These are phyloP conservation scores for Lipomyces spencermartinsiae DNA, from an alignment of 805 yeast species.

Conservation along the genomic window DNA sequence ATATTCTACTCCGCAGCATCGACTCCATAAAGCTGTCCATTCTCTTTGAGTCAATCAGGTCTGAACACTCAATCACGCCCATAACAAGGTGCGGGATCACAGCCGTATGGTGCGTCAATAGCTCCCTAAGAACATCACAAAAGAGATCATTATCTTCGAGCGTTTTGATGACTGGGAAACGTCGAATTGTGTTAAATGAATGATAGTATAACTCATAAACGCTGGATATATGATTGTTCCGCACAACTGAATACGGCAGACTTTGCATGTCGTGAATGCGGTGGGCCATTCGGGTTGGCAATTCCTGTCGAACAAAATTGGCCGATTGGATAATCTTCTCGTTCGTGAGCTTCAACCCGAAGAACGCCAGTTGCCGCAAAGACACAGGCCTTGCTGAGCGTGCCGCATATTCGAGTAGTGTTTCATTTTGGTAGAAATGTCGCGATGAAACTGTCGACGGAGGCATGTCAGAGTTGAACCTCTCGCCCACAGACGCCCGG, in stretches of 20 bases:
- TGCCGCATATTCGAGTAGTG: slow-evolving; percentile 65
- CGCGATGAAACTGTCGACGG: slow-evolving; percentile 50
- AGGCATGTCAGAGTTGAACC: slow-evolving; percentile 22
- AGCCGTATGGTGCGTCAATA: slow-evolving; percentile 75
- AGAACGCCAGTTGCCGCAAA: slow-evolving; percentile 85
- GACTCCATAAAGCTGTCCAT: slow-evolving; percentile 78
- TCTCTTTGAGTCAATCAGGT: slow-evolving; percentile 62
- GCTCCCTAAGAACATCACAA: slow-evolving; percentile 64
- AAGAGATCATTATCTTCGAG: slow-evolving; percentile 78
- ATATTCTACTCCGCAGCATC: slow-evolving; percentile 75
- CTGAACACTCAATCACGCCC: slow-evolving; percentile 83
- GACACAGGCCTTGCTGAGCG: slow-evolving; percentile 88
- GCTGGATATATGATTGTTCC: slow-evolving; percentile 82
- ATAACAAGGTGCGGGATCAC: slow-evolving; percentile 88
- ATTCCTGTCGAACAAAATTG: slow-evolving; percentile 83
- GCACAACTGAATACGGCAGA: slow-evolving; percentile 81
- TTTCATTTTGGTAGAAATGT: slow-evolving; percentile 85
- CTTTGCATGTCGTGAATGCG: slow-evolving; percentile 79
- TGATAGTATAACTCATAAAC: slow-evolving; percentile 89
- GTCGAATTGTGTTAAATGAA: slow-evolving; percentile 84
- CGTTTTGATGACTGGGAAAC: slow-evolving; percentile 68
- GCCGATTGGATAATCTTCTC: slow-evolving; percentile 84
- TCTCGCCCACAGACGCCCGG: background rate
- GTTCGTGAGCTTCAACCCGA: slow-evolving; percentile 76
- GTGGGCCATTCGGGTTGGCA: slow-evolving; percentile 83